These are phyloP conservation scores for Ramalina peruviana DNA, from an alignment of 495 filamentous ascomycete species.

Conservation along the genomic window DNA sequence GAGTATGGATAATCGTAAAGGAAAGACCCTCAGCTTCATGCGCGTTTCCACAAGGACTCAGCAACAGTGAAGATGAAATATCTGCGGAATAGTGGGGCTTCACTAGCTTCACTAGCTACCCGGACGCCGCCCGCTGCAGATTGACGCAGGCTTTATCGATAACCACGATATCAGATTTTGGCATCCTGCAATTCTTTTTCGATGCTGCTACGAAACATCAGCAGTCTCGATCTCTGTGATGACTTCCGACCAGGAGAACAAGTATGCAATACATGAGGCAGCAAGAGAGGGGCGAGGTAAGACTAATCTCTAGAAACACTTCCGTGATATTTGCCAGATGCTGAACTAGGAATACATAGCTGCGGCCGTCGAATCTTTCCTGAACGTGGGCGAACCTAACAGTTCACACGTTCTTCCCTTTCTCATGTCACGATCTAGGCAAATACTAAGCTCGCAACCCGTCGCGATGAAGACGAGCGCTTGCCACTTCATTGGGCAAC, in stretches of 20 bases:
- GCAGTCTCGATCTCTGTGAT: conserved; percentile 14
- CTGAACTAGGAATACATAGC: conserved; percentile 13
- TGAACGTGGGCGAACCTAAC: conserved; percentile 41
- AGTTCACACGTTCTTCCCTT: neutral
- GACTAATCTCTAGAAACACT: conserved; percentile 10
- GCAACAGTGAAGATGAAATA: neutral
- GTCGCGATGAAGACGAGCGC: conserved; percentile 77
- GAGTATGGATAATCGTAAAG: neutral
- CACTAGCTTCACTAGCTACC: too few species aligned
- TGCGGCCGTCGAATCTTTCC: conserved; percentile 53
- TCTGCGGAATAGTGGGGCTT: too few species aligned
- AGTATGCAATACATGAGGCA: conserved; percentile 80
- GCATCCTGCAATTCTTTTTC: neutral
- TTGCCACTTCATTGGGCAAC: conserved; percentile 92
- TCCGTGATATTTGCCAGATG: conserved; percentile 3
- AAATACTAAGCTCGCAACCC: conserved; percentile 61
- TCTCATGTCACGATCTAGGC: conserved; percentile 31
- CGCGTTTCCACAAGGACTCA: neutral
- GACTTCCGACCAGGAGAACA: conserved; percentile 34
- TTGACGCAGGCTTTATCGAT: conserved; percentile 1
- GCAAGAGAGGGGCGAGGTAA: conserved; percentile 76
- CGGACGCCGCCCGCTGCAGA: neutral
- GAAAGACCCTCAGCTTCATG: neutral
- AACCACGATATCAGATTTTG: neutral
- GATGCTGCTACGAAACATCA: neutral